These are phyloP conservation scores for Pistacia integerrima DNA, from an alignment of 345 rosid genomes.

Conservation along the genomic window DNA sequence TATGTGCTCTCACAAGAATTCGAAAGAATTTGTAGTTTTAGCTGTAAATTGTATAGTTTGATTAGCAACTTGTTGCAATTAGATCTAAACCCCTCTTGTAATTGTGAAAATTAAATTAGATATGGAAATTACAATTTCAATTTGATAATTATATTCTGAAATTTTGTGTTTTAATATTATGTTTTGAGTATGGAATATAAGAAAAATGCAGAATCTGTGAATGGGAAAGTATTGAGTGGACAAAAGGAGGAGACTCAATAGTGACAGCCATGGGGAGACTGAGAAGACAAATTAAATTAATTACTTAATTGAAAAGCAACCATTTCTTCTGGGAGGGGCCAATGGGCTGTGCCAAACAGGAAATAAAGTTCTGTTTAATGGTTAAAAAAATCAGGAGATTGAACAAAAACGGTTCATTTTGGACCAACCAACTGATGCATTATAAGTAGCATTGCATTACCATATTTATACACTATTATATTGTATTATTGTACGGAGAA, in stretches of 20 bases:
- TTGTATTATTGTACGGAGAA: not conserved
- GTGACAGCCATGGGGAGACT: conserved; percentile 21
- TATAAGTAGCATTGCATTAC: not conserved
- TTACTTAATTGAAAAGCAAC: not conserved
- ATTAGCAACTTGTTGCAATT: conserved; percentile 23
- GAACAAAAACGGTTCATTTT: not conserved
- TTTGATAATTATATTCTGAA: too few relatives aligned
- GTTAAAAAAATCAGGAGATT: conserved; percentile 15
- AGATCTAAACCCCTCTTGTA: too few relatives aligned
- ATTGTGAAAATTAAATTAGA: not conserved
- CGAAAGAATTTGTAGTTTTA: conserved; percentile 17
- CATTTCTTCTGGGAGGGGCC: conserved; percentile 20
- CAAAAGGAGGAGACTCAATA: conserved; percentile 26
- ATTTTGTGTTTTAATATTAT: too few relatives aligned
- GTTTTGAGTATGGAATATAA: too few relatives aligned
- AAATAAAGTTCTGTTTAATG: conserved; percentile 8
- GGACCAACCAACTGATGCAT: not conserved
- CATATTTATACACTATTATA: not conserved
- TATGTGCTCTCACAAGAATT: not conserved
- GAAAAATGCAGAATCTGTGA: too few relatives aligned
- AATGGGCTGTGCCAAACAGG: conserved; percentile 34
- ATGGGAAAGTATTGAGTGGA: not conserved
- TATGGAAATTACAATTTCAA: not conserved
- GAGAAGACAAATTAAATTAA: too few relatives aligned
- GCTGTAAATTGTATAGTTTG: conserved; percentile 35